A percentile compares a stretch with the other conserved stretches of the same genome.
Conservation (phyloP, 2,329 filamentous ascomycete genomes). For the Penicillium aurantiogriseum region DNA sequence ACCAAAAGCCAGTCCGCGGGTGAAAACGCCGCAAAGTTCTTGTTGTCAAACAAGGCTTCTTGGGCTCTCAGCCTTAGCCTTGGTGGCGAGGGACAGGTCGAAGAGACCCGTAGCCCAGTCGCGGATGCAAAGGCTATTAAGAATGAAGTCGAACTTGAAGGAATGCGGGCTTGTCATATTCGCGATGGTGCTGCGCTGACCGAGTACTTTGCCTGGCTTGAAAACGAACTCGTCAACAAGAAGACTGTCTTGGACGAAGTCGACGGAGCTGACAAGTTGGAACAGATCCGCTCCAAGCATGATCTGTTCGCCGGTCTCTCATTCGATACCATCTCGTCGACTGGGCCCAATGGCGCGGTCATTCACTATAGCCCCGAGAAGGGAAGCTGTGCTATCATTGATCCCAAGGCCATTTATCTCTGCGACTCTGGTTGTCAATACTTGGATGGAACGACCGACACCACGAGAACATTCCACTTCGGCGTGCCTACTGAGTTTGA, state of each 20-base stretch:
- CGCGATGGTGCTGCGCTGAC: conserved; percentile 87
- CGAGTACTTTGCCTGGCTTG: conserved; percentile 95
- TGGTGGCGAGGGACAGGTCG: conserved; percentile 79
- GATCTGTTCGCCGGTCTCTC: conserved; percentile 84
- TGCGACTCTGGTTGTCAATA: conserved; percentile 99
- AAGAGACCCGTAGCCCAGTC: conserved; percentile 83
- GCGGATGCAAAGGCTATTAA: conserved; percentile 92
- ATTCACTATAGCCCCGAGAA: conserved; percentile 94
- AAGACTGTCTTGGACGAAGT: conserved; percentile 80
- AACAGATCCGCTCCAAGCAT: conserved; percentile 58
- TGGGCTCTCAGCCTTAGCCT: conserved; percentile 88
- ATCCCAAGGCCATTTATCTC: conserved; percentile 82
- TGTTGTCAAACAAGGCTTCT: conserved; percentile 84
- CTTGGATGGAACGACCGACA: conserved; percentile 91
- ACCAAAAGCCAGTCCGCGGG: conserved; percentile 39
- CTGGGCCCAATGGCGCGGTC: conserved; percentile 85
- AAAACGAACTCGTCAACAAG: conserved; percentile 77
- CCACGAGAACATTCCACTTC: conserved; percentile 90
- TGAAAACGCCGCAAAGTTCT: conserved; percentile 60
- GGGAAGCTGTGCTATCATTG: conserved; percentile 76
- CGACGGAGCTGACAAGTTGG: conserved; percentile 85
- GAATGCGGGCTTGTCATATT: conserved; percentile 92
- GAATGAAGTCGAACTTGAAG: conserved; percentile 82
- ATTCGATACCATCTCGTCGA: conserved; percentile 94
- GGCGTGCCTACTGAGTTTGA: conserved; percentile 79